Evolutionary conservation across 768 basidiomycete genomes (phyloP).

Genomic region (Suillus cothurnatus): DNA sequence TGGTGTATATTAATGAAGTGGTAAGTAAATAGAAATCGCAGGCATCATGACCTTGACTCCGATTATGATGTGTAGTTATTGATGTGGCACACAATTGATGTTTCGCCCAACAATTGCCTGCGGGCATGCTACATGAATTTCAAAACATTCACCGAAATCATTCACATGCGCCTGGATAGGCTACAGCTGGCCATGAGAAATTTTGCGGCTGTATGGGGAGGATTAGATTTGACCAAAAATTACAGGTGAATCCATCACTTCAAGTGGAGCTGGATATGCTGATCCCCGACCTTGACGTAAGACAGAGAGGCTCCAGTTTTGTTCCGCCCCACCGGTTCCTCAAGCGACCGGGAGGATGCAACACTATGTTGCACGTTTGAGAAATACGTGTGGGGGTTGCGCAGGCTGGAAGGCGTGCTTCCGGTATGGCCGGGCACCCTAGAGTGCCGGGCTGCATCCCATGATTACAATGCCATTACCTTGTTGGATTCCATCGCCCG

Average conservation of each 20-base stretch:
- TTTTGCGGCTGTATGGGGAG: neutral
- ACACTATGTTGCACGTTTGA: neutral
- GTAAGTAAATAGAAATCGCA: neutral
- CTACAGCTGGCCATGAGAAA: neutral
- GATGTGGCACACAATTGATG: neutral
- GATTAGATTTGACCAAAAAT: neutral
- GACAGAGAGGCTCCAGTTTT: neutral
- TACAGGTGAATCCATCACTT: neutral
- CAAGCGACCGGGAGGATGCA: neutral
- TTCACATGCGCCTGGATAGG: neutral
- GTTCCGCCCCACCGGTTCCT: neutral
- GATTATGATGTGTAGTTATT: neutral
- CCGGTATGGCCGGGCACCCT: neutral
- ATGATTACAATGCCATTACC: neutral
- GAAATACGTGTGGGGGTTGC: neutral
- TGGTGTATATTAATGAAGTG: slow-evolving; percentile 3
- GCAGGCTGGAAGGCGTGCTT: neutral
- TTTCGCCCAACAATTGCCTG: neutral
- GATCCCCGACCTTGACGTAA: neutral
- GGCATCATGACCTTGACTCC: neutral
- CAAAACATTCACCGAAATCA: neutral
- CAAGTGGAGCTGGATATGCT: neutral
- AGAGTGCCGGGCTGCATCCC: neutral
- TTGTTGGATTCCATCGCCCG: neutral
- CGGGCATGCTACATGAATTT: neutral